Percentiles rank a stretch among this genome's conserved stretches.
Conservation (phyloP, 257 asterid species). For the Linaria vulgaris region DNA sequence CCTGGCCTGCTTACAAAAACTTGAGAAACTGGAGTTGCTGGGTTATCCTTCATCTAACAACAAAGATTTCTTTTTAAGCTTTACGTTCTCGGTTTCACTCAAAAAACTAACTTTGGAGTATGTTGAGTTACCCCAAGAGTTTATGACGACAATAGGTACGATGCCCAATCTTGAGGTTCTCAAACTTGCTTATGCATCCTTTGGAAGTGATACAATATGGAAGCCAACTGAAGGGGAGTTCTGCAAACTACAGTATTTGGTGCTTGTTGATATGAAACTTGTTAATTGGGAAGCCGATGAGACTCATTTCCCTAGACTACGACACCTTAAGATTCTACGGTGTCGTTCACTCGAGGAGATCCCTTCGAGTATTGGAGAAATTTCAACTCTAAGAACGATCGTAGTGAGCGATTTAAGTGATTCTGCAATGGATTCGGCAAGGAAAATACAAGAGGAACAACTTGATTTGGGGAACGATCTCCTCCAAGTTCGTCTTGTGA, state of each 20-base stretch:
- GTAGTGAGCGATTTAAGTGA: slow-evolving; percentile 23
- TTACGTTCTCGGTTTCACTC: not conserved
- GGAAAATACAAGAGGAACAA: no score
- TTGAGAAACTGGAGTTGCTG: not conserved
- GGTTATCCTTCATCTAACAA: no score
- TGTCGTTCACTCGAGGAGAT: slow-evolving; percentile 16
- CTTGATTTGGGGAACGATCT: no score
- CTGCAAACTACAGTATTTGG: not conserved
- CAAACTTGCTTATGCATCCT: not conserved
- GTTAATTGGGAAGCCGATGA: slow-evolving; percentile 23
- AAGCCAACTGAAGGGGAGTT: slow-evolving; percentile 19
- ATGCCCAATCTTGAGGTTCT: slow-evolving; percentile 23
- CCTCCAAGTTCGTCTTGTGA: no score
- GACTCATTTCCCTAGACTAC: slow-evolving; percentile 26
- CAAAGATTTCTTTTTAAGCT: not conserved
- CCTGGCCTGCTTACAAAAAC: not conserved
- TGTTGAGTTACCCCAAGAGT: not conserved
- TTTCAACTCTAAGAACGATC: slow-evolving; percentile 27
- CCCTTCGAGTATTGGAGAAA: slow-evolving; percentile 27
- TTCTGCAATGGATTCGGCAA: slow-evolving; percentile 18
- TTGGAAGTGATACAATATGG: not conserved
- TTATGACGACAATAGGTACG: not conserved
- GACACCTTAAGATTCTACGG: slow-evolving; percentile 25
- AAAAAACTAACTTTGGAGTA: not conserved
- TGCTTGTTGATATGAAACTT: slow-evolving; percentile 5